A percentile compares a stretch with the other conserved stretches of the same genome.
Conservation (phyloP, 169 alveolate genomes). For the Plasmodium yoelii region DNA sequence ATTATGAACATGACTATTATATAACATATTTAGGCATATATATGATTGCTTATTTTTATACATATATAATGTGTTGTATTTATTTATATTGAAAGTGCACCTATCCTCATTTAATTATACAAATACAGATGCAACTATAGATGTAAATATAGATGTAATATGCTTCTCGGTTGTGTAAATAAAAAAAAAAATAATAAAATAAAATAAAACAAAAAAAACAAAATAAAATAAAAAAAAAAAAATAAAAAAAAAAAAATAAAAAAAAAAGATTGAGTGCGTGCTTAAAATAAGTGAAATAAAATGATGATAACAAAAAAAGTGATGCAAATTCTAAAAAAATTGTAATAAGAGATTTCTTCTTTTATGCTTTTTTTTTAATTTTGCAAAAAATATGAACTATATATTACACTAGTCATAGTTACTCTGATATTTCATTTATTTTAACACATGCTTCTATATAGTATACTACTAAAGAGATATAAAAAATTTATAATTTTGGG, state of each 20-base stretch:
- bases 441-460: background rate
- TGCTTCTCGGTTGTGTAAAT: too few relatives aligned
- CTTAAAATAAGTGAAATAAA: conserved; percentile 30
- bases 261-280: background rate
- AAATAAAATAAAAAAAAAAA: too few relatives aligned
- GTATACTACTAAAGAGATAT: background rate
- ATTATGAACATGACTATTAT: too few relatives aligned
- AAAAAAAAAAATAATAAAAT: too few relatives aligned
- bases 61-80: too few relatives aligned
- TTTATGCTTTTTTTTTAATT: conserved; percentile 30
- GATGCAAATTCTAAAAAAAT: conserved; percentile 44
- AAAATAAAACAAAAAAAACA: too few relatives aligned
- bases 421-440: conserved; percentile 76
- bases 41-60: too few relatives aligned
- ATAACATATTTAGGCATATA: too few relatives aligned
- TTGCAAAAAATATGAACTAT: conserved; percentile 32
- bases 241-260: background rate
- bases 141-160: too few relatives aligned
- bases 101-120: too few relatives aligned
- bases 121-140: too few relatives aligned
- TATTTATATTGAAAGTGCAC: too few relatives aligned
- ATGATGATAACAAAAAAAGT: conserved; percentile 69
- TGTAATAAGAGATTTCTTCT: conserved; percentile 59
- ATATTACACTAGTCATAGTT: conserved; percentile 60
- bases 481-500: background rate